These are phyloP conservation scores for Aschersonia sp. DNA, from an alignment of 2,329 filamentous ascomycete species.

Conservation along the genomic window DNA sequence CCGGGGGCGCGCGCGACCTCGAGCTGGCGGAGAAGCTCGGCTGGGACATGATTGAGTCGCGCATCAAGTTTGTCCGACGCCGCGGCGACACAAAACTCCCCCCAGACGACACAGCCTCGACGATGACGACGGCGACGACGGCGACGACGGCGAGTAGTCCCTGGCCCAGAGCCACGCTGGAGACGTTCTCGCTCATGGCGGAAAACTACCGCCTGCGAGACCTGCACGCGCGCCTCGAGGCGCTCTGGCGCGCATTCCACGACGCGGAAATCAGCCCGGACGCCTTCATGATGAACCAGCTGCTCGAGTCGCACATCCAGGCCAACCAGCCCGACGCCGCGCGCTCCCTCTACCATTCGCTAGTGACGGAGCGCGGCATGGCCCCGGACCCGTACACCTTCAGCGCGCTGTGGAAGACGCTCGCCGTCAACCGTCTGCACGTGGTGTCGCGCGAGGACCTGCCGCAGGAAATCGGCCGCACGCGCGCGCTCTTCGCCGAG, in stretches of 20 bases:
- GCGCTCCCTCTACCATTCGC: constrained; percentile 36
- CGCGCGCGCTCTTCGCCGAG: constrained; percentile 30
- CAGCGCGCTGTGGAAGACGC: constrained; percentile 48
- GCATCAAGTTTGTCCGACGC: constrained; percentile 46
- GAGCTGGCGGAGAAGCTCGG: constrained; percentile 52
- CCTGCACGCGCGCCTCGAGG: constrained; percentile 40
- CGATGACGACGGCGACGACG: too few relatives aligned
- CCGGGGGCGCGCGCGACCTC: constrained; percentile 36
- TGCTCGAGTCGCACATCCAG: constrained; percentile 53
- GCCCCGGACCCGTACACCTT: constrained; percentile 55
- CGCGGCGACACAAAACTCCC: constrained; percentile 10
- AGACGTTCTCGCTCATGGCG: constrained; percentile 65
- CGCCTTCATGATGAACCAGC: constrained; percentile 66
- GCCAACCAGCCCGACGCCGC: constrained; percentile 40
- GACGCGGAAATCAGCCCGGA: constrained; percentile 52
- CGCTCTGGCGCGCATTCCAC: constrained; percentile 47
- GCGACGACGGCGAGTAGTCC: constrained; percentile 3
- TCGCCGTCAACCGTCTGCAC: constrained; percentile 34
- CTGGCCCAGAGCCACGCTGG: constrained; percentile 49
- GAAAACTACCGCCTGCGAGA: constrained; percentile 54
- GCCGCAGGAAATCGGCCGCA: constrained; percentile 15
- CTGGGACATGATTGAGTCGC: constrained; percentile 62
- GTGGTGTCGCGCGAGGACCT: constrained; percentile 15
- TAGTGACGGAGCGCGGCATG: constrained; percentile 34
- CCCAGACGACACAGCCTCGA: neutral